phyloP scores from a whole-genome alignment of 805 yeast genomes.

The Wickerhamomyces rabaulensis region DNA sequence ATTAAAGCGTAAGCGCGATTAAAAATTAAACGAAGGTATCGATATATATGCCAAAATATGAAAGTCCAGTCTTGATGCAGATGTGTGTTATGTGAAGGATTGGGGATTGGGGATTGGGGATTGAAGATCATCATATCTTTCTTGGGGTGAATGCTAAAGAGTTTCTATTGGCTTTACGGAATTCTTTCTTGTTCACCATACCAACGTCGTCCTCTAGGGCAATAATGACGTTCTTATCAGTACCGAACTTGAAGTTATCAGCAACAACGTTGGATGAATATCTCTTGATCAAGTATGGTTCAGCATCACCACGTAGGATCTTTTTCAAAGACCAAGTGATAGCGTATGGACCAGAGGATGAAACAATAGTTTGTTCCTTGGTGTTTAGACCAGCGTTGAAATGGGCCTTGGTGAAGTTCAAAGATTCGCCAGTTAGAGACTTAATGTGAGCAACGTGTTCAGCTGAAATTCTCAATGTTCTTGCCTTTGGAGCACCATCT shows the following conservation, averaged over 20 bases:
- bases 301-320: constrained; percentile 45
- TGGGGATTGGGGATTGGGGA: too few species aligned
- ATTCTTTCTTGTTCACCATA: constrained; percentile 54
- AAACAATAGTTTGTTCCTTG: constrained; percentile 65
- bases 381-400: constrained; percentile 68
- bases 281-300: constrained; percentile 58
- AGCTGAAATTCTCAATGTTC: constrained; percentile 60
- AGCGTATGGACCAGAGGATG: constrained; percentile 79
- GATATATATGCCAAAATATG: background rate
- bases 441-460: constrained; percentile 66
- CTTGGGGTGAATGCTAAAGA: constrained; percentile 29
- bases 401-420: constrained; percentile 65
- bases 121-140: too few species aligned
- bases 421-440: constrained; percentile 39
- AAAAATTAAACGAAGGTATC: background rate
- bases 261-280: constrained; percentile 61
- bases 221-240: constrained; percentile 64
- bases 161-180: constrained; percentile 51
- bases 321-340: constrained; percentile 73
- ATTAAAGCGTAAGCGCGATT: background rate
- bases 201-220: constrained; percentile 76
- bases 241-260: constrained; percentile 73
- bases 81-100: background rate
- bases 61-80: background rate
- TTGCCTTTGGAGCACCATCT: constrained; percentile 64